Evolutionary conservation across 1,139 yeast genomes (phyloP).

Genomic region (Suhomyces bokatorum): DNA sequence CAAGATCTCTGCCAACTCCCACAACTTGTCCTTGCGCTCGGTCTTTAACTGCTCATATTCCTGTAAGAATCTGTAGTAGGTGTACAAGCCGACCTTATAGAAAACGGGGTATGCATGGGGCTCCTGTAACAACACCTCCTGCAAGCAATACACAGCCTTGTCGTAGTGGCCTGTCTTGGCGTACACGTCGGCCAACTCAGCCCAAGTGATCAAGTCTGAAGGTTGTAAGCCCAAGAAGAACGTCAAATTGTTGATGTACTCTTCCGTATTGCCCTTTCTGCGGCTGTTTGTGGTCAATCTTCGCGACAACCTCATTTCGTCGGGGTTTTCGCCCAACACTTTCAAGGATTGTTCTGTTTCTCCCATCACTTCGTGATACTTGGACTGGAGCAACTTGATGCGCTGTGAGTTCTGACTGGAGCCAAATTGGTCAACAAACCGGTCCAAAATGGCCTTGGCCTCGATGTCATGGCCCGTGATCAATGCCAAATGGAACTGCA

Average conservation of each 20-base stretch:
- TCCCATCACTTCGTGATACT: conserved; percentile 58
- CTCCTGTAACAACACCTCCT: conserved; percentile 65
- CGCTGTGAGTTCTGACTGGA: conserved; percentile 51
- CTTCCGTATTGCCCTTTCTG: conserved; percentile 20
- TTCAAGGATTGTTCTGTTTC: conserved; percentile 36
- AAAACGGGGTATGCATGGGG: conserved; percentile 77
- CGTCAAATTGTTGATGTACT: conserved; percentile 52
- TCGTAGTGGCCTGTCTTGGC: conserved; percentile 59
- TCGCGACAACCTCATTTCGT: conserved; percentile 38
- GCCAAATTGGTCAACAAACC: conserved; percentile 66
- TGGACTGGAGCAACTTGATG: conserved; percentile 55
- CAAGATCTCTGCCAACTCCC: conserved; percentile 23
- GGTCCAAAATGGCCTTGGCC: conserved; percentile 65
- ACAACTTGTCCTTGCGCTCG: conserved; percentile 20
- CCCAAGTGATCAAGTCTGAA: conserved; percentile 74
- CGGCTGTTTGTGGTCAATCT: conserved; percentile 38
- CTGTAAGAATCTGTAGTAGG: conserved; percentile 22
- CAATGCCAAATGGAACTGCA: conserved; percentile 68
- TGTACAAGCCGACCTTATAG: conserved; percentile 54
- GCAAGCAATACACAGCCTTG: conserved; percentile 63
- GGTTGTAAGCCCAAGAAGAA: conserved; percentile 60
- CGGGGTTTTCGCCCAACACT: conserved; percentile 37
- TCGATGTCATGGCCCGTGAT: conserved; percentile 67
- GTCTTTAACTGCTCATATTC: conserved; percentile 13
- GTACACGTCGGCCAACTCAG: conserved; percentile 70